These are phyloP conservation scores for Mycena indigotica DNA, from an alignment of 768 basidiomycete genomes.

Conservation along the genomic window DNA sequence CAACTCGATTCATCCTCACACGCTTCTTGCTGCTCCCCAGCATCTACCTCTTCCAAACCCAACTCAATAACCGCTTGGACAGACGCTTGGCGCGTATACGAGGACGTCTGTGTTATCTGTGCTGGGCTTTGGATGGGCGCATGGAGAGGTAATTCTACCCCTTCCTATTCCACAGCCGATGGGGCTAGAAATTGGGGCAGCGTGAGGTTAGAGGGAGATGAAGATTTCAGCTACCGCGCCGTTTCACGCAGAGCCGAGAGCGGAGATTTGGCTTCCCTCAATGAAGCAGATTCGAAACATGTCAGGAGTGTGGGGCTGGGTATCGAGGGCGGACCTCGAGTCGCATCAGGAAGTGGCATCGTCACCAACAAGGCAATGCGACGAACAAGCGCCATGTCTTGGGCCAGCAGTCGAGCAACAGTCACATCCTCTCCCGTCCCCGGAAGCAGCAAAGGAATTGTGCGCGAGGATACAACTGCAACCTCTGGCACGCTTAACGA, in stretches of 20 bases:
- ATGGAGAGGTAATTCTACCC: slow-evolving; percentile 54
- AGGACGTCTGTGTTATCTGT: slow-evolving; percentile 82
- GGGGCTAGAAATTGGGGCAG: slow-evolving; percentile 58
- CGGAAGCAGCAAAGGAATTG: slow-evolving; percentile 31
- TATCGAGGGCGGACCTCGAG: slow-evolving; percentile 62
- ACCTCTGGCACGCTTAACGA: slow-evolving; percentile 18
- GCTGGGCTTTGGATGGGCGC: slow-evolving; percentile 81
- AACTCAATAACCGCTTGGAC: slow-evolving; percentile 58
- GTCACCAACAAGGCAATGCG: slow-evolving; percentile 41
- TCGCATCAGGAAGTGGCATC: slow-evolving; percentile 26
- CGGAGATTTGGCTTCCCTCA: neutral
- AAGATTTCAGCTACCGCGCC: slow-evolving; percentile 49
- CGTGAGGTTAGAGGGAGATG: slow-evolving; percentile 66
- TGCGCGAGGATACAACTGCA: slow-evolving; percentile 6
- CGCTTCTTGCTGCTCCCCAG: slow-evolving; percentile 40
- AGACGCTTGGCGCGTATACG: slow-evolving; percentile 80
- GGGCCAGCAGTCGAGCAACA: slow-evolving; percentile 45
- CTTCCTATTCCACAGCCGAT: slow-evolving; percentile 51
- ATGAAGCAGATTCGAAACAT: slow-evolving; percentile 30
- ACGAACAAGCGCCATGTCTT: slow-evolving; percentile 54
- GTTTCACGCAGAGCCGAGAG: slow-evolving; percentile 3
- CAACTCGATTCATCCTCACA: slow-evolving; percentile 48
- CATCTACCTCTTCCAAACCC: slow-evolving; percentile 23
- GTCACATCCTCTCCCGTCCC: slow-evolving; percentile 16
- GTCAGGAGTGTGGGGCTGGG: slow-evolving; percentile 68